These are phyloP conservation scores for Spinellus fusiger DNA, from an alignment of 192 early-diverging fungal species.

Conservation along the genomic window DNA sequence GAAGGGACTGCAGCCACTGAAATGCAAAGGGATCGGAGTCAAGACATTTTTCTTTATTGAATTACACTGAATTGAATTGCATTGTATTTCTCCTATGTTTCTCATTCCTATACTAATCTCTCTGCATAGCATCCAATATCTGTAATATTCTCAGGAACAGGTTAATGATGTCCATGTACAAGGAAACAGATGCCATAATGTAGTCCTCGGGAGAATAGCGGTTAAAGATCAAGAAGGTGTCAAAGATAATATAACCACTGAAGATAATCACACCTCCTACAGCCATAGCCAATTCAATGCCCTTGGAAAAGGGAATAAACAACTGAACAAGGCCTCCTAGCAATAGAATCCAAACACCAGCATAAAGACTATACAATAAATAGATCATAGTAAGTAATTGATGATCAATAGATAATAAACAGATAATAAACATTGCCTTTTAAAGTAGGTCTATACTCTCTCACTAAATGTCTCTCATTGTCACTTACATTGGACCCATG, in stretches of 20 bases:
- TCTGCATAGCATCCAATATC: slow-evolving; percentile 39
- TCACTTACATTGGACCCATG: slow-evolving; percentile 48
- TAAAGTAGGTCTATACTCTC: too few relatives aligned
- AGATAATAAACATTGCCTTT: too few relatives aligned
- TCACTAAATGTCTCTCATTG: too few relatives aligned
- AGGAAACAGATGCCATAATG: slow-evolving; percentile 52
- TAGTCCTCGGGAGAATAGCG: slow-evolving; percentile 71
- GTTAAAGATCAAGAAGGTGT: slow-evolving; percentile 66
- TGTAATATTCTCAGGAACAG: slow-evolving; percentile 67
- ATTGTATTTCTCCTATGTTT: too few relatives aligned
- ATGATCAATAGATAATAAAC: background rate
- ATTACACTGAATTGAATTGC: too few relatives aligned
- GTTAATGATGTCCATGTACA: slow-evolving; percentile 77
- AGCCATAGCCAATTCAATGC: slow-evolving; percentile 52
- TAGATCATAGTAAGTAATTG: background rate
- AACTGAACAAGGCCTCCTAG: slow-evolving; percentile 58
- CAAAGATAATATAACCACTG: slow-evolving; percentile 73
- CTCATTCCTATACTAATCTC: slow-evolving; percentile 12
- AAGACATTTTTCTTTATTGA: too few relatives aligned
- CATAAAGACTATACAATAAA: slow-evolving; percentile 40
- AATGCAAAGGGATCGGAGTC: too few relatives aligned
- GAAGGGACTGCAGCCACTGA: too few relatives aligned
- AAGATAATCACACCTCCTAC: slow-evolving; percentile 60
- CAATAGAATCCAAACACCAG: slow-evolving; percentile 55
- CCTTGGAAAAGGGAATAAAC: slow-evolving; percentile 62